phyloP scores from a whole-genome alignment of 2,329 filamentous ascomycete genomes.

The Aspergillus versicolor region DNA sequence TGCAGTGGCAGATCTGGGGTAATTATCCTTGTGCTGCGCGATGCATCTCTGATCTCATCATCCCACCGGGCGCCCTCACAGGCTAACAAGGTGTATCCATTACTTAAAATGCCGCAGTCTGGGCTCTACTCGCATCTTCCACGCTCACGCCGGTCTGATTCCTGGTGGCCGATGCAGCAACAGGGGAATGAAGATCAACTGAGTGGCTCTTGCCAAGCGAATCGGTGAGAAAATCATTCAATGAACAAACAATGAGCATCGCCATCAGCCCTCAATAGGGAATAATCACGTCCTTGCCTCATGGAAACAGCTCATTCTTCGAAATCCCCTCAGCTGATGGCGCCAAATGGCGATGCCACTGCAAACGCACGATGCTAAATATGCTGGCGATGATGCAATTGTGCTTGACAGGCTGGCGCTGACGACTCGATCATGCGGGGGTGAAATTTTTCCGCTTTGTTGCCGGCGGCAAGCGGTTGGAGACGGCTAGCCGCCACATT shows the following conservation, averaged over 20 bases:
- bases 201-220: background rate
- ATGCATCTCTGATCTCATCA: background rate
- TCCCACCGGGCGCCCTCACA: background rate
- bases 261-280: background rate
- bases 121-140: background rate
- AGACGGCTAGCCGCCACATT: conserved; percentile 4
- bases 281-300: background rate
- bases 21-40: background rate
- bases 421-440: conserved; percentile 13
- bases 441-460: background rate
- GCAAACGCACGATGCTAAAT: background rate
- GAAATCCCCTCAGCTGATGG: conserved; percentile 10
- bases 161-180: background rate
- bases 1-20: conserved; percentile 2
- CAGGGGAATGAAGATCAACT: background rate
- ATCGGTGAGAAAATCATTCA: background rate
- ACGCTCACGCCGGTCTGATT: background rate
- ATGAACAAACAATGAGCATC: background rate
- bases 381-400: conserved; percentile 16
- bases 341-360: conserved; percentile 9
- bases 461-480: background rate
- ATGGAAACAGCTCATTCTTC: background rate
- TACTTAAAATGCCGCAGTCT: background rate
- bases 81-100: background rate
- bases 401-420: background rate